Base-by-base conservation (phyloP, 129 eudicot genomes). In the Helichrysum umbraculigerum region DNA sequence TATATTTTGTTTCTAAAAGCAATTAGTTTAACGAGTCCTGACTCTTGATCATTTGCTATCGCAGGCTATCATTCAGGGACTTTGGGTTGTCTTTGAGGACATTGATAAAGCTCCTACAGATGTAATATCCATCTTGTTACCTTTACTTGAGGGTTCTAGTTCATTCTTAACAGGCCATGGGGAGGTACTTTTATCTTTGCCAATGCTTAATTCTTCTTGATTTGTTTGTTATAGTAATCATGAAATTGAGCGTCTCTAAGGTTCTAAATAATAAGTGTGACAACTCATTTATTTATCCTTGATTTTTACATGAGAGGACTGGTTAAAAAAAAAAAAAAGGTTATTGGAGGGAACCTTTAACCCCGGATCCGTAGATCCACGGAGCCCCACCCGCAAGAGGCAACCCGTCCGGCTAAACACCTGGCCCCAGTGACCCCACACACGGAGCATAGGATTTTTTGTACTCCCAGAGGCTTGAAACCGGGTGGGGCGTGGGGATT, bases 1-100 rank as follows among this genome's bases (percentile, higher is more conserved):
- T n/a, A 12, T 14, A 12, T 29, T 25, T 56, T 19, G 4, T 66
- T 28, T 22, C 58, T 30, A 7, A 30, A 37, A 10, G 63, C 57
- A 44, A 16, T 70, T 19, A 44, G 11, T 59, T 17, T 42, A 12
- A 60, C 0, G 21, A 57, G 34, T 20, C 50, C 62, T 68, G 65
- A 39, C 3, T 25, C 66, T 20, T 60, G 66, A 56, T 63, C 68
- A 63, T 68, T 28, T 15, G 30, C 25, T 60, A 6, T 25, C 66
- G 37, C 88, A 95, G 99, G 99, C 97, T 54, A 88, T 95, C 37
- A 35, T 67, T 54, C 80, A 86, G 78, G 99, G 99, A 70, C 82
- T 91, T 33, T 95, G 99, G 99, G 97, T 95, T 79, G 96, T 95
- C 22, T 95, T 91, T 70, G 97, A 95, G 92, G 96, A 89, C 83